phyloP scores from a whole-genome alignment of 108 stramenopile genomes.

The Stephanodiscus minutulus region DNA sequence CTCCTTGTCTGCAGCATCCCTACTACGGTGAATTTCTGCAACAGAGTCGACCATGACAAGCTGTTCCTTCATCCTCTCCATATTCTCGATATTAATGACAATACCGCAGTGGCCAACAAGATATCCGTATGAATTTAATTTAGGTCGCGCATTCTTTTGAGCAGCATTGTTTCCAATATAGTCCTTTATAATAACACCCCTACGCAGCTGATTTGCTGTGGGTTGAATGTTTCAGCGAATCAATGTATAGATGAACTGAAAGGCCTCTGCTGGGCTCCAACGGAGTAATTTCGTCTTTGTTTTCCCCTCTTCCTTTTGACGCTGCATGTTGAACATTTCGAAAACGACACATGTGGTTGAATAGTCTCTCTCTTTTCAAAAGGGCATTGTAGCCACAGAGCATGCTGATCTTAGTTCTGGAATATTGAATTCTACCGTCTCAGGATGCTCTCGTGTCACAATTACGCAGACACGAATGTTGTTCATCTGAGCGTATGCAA shows the following conservation, averaged over 20 bases:
- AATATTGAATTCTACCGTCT: conserved; percentile 2
- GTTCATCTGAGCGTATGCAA: conserved; percentile 9
- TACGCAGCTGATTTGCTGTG: background rate
- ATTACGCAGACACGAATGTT: conserved; percentile 11
- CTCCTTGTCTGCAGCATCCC: background rate
- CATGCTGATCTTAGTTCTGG: background rate
- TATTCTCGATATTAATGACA: background rate
- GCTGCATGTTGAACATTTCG: background rate
- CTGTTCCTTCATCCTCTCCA: conserved; percentile 1
- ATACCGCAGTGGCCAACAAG: background rate
- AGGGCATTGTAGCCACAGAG: background rate
- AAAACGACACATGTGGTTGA: background rate
- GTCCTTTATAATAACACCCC: background rate
- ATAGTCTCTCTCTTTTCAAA: background rate
- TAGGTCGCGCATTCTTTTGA: background rate
- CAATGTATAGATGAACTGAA: background rate
- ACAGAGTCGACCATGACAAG: background rate
- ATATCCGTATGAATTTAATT: background rate
- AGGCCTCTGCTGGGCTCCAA: too few relatives aligned
- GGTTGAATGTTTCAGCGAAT: background rate
- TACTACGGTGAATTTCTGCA: background rate
- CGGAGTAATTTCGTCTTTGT: too few relatives aligned
- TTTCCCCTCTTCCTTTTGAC: background rate
- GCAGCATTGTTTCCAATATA: background rate
- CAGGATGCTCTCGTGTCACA: conserved; percentile 16